phyloP scores from a whole-genome alignment of 2,329 filamentous ascomycete species.

The Claviceps pazoutovae region DNA sequence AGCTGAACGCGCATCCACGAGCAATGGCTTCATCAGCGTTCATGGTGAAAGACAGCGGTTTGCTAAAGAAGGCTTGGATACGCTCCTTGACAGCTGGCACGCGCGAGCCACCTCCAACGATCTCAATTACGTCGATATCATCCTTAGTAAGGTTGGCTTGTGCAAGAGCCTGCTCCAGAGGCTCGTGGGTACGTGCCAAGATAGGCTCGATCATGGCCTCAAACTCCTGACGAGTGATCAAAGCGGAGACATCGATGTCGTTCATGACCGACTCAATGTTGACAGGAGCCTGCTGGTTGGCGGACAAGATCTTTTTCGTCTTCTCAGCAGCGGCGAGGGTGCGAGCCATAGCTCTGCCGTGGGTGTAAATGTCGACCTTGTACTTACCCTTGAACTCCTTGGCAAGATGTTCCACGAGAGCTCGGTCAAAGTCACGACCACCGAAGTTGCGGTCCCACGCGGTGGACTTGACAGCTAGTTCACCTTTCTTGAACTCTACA shows the following conservation, averaged over 20 bases:
- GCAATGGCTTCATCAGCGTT: conserved; percentile 98
- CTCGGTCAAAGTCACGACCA: conserved; percentile 93
- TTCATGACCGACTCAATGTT: conserved; percentile 99
- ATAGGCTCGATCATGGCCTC: conserved; percentile 82
- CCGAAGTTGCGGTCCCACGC: conserved; percentile 93
- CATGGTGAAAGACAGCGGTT: conserved; percentile 83
- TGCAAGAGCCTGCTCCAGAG: conserved; percentile 83
- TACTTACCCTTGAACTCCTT: conserved; percentile 95
- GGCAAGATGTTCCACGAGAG: conserved; percentile 84
- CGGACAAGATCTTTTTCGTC: conserved; percentile 95
- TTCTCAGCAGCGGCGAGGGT: conserved; percentile 85
- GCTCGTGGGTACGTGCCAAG: conserved; percentile 54
- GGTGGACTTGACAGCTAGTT: conserved; percentile 84
- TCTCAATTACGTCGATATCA: conserved; percentile 85
- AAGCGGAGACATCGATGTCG: conserved; percentile 76
- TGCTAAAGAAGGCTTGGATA: conserved; percentile 84
- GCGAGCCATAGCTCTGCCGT: conserved; percentile 79
- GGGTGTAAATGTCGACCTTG: conserved; percentile 88
- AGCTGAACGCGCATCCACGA: conserved; percentile 91
- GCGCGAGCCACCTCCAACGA: conserved; percentile 90
- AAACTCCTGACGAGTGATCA: conserved; percentile 88
- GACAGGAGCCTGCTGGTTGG: conserved; percentile 81
- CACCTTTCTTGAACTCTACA: conserved; percentile 94
- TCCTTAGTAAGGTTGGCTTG: conserved; percentile 83
- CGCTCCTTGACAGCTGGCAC: conserved; percentile 83